Evolutionary conservation across 345 rosid species (phyloP), one percentile per base, ranked within the genome.

Genomic region (Aquilaria yunnanensis): DNA sequence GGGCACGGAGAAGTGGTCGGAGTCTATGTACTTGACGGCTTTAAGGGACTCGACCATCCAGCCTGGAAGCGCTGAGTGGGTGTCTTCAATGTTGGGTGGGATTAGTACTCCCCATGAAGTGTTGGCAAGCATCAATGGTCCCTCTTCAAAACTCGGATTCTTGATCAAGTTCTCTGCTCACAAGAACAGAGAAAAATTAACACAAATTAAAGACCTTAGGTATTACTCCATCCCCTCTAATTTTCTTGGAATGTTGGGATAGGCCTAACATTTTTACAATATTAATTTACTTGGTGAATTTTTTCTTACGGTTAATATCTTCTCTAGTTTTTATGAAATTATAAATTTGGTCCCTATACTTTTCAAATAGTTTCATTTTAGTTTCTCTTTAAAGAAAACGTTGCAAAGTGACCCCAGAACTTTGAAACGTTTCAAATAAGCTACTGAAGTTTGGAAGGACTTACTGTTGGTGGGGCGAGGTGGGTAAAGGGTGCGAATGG

Each of bases 21-120:
- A 50, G 66, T 93, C 96, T 3, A 93, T 82, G 84, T 85, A 93
- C 62, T 93, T 90, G 23, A 93, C 78, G 12, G 97, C 96, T 77
- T 93, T 93, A 32, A 88, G 94, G 6, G 97, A 93, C 50, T 85
- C 97, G 5, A 84, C 57, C 67, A 83, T 81, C 97, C 98, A 93
- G 5, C 87, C 90, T 0, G 94, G 92, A 49, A 90, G 69, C 9
- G 97, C 90, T 14, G 90, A 83, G 69, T 88, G 88, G 16, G 78
- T 86, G 23, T 93, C 98, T 67, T 90, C 96, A 31, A 83, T 78
- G 63, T 72, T 78, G 12, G 98, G 94, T 31, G 97, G 94, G 61
- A 93, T 70, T 47, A 90, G 71, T 67, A 88, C 96, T 14, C 98
- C 98, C 57, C 79, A 84, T 52, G 84, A 74, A 8, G 87, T 48